phyloP scores from a whole-genome alignment of 192 early-diverging fungal species.

The Backusella psychrophila region DNA sequence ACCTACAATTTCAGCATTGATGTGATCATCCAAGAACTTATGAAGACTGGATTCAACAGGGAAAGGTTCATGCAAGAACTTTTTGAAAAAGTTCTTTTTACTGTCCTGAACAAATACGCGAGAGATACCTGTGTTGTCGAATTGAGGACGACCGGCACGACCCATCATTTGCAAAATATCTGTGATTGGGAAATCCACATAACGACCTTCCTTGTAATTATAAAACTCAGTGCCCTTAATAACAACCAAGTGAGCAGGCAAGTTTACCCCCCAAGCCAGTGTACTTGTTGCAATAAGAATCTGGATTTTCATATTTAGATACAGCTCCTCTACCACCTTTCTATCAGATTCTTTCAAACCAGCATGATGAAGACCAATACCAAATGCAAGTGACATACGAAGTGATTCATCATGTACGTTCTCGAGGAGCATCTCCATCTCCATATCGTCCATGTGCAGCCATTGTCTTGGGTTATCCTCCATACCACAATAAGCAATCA shows the following conservation, averaged over 20 bases:
- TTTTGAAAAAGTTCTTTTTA: constrained; percentile 99
- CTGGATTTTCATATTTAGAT: constrained; percentile 93
- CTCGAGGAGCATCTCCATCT: constrained; percentile 68
- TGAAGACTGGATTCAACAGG: constrained; percentile 87
- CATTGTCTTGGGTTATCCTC: constrained; percentile 93
- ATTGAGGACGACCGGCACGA: constrained; percentile 94
- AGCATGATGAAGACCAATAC: constrained; percentile 97
- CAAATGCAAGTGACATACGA: constrained; percentile 82
- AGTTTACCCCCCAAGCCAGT: constrained; percentile 97
- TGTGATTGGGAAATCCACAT: constrained; percentile 97
- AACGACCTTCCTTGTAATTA: constrained; percentile 85
- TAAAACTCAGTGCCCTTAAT: constrained; percentile 98
- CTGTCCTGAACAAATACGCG: constrained; percentile 91
- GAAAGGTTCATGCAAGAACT: constrained; percentile 95
- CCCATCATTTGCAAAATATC: constrained; percentile 99
- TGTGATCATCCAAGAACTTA: constrained; percentile 76
- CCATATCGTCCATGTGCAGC: constrained; percentile 80
- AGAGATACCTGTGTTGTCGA: constrained; percentile 90
- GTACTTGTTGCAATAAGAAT: constrained; percentile 94
- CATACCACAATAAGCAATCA: constrained; percentile 89
- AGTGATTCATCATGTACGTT: constrained; percentile 81
- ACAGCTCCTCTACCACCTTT: constrained; percentile 88
- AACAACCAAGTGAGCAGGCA: constrained; percentile 95
- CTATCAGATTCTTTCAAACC: constrained; percentile 88
- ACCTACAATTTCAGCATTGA: constrained; percentile 92